Conservation (phyloP, 2,329 filamentous ascomycete species). For the Fusarium brevicatenulatum region DNA sequence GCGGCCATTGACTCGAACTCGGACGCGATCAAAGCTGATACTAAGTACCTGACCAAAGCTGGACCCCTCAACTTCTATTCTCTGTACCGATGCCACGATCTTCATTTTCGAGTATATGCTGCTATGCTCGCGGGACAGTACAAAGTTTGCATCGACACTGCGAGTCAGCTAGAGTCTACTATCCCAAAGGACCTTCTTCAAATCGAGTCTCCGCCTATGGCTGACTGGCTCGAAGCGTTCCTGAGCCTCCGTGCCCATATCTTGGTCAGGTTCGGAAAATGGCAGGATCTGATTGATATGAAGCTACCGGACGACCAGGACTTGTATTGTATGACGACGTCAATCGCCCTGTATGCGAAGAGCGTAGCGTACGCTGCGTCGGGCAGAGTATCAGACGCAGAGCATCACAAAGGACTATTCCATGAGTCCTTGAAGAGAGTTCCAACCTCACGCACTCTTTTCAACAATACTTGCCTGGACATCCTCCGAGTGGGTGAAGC, state of each 20-base stretch:
- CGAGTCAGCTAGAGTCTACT: slow-evolving; percentile 66
- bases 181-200: slow-evolving; percentile 72
- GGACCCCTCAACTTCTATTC: slow-evolving; percentile 79
- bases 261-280: slow-evolving; percentile 77
- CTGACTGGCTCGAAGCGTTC: slow-evolving; percentile 81
- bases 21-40: slow-evolving; percentile 73
- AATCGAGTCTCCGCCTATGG: slow-evolving; percentile 76
- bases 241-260: slow-evolving; percentile 74
- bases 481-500: slow-evolving; percentile 71
- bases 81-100: slow-evolving; percentile 78
- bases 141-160: slow-evolving; percentile 69
- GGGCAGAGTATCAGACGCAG: slow-evolving; percentile 69
- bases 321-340: slow-evolving; percentile 71
- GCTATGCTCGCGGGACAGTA: slow-evolving; percentile 81
- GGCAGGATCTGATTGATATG: slow-evolving; percentile 71
- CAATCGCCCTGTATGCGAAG: background rate
- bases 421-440: slow-evolving; percentile 58
- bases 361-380: slow-evolving; percentile 73
- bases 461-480: slow-evolving; percentile 57
- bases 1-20: slow-evolving; percentile 73
- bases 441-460: slow-evolving; percentile 64
- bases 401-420: slow-evolving; percentile 60
- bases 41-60: slow-evolving; percentile 68
- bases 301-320: slow-evolving; percentile 64
- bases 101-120: slow-evolving; percentile 79